These are phyloP conservation scores for Delphinella strobiligena DNA, from an alignment of 2,329 filamentous ascomycete species.

Conservation along the genomic window DNA sequence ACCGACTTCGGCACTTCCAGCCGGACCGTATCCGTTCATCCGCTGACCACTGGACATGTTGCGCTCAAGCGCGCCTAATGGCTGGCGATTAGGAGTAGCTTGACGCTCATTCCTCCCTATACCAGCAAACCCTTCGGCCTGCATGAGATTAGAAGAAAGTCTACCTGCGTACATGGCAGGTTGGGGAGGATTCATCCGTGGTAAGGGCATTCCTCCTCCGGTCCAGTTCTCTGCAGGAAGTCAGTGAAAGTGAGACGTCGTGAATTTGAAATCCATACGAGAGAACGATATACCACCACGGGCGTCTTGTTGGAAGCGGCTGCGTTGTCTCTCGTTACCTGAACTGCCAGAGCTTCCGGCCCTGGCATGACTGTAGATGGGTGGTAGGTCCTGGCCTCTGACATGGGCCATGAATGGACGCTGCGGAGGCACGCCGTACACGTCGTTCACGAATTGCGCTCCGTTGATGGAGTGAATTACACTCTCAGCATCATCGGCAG, in stretches of 20 bases:
- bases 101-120: slow-evolving; percentile 14
- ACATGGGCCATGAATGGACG: slow-evolving; percentile 1
- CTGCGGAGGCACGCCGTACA: neutral
- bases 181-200: neutral
- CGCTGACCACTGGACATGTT: slow-evolving; percentile 13
- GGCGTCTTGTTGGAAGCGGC: neutral
- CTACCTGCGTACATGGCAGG: neutral
- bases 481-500: slow-evolving; percentile 39
- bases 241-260: neutral
- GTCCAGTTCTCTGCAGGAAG: neutral
- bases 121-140: slow-evolving; percentile 12
- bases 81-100: slow-evolving; percentile 22
- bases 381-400: slow-evolving; percentile 3
- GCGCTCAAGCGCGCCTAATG: slow-evolving; percentile 17
- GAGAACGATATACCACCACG: neutral
- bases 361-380: slow-evolving; percentile 10
- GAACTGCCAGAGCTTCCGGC: slow-evolving; percentile 11
- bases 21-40: slow-evolving; percentile 19
- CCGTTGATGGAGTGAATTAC: slow-evolving; percentile 23
- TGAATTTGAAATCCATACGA: slow-evolving; percentile 2
- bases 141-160: neutral
- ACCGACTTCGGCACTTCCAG: slow-evolving; percentile 18
- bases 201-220: neutral
- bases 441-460: slow-evolving; percentile 1
- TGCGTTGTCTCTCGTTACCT: slow-evolving; percentile 7